A percentile compares a stretch with the other conserved stretches of the same genome.
Evolutionary conservation across 345 rosid genomes (phyloP).

Genomic region (Alliaria petiolata): DNA sequence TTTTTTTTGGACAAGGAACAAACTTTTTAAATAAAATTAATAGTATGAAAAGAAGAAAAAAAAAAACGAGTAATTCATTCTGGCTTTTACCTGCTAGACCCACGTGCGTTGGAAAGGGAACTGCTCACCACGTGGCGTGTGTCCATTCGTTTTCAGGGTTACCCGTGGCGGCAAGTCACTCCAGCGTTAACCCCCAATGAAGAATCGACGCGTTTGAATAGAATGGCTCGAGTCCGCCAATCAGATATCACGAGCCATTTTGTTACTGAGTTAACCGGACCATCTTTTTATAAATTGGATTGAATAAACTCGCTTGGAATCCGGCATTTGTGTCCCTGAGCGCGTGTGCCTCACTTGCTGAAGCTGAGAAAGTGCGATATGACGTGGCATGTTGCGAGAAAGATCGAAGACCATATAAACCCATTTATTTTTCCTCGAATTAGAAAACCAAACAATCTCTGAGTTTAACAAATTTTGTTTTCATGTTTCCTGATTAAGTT

Average conservation of each 20-base stretch:
- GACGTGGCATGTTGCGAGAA: constrained; percentile 23
- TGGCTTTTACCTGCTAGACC: constrained; percentile 31
- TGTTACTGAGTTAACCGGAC: background rate
- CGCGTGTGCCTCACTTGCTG: constrained; percentile 5
- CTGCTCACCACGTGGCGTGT: constrained; percentile 23
- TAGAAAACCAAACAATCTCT: background rate
- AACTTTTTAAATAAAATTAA: background rate
- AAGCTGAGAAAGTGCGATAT: background rate
- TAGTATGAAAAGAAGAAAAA: background rate
- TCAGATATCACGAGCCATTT: constrained; percentile 11
- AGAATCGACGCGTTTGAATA: constrained; percentile 10
- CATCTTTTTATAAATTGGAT: background rate
- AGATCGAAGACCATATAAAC: too few species aligned
- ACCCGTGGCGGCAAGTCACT: constrained; percentile 22
- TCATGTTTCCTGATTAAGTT: background rate
- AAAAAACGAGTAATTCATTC: constrained; percentile 11
- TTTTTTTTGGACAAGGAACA: too few species aligned
- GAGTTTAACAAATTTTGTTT: background rate
- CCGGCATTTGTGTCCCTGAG: background rate
- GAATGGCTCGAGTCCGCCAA: constrained; percentile 32
- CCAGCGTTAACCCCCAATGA: background rate
- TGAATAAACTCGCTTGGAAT: constrained; percentile 2
- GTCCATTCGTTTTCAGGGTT: constrained; percentile 1
- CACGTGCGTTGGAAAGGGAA: constrained; percentile 30
- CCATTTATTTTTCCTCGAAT: too few species aligned